Percentiles rank a stretch among this genome's conserved stretches.
Conservation (phyloP, 2,329 filamentous ascomycete genomes). For the Achaetomium macrosporum region DNA sequence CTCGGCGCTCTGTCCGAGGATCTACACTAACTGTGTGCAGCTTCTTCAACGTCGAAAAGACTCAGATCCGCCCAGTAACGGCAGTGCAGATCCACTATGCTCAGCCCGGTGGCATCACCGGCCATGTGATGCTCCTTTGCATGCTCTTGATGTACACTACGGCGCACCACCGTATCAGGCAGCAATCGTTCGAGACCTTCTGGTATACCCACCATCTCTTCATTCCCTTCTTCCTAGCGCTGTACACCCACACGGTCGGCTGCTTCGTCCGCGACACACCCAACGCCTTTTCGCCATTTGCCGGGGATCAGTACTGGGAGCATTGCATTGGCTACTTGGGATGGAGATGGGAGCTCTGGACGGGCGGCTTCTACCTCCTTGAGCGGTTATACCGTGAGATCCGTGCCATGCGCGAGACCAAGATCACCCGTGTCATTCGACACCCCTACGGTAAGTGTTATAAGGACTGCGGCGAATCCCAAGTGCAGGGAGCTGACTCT, state of each 20-base stretch:
- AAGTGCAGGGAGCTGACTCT: conserved; percentile 25
- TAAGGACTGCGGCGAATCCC: too few species aligned
- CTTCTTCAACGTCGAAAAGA: conserved; percentile 91
- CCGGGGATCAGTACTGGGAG: conserved; percentile 72
- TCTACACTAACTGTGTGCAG: conserved; percentile 38
- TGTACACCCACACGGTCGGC: conserved; percentile 93
- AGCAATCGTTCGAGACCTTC: conserved; percentile 96
- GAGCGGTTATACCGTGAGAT: conserved; percentile 92
- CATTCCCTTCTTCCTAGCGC: conserved; percentile 83
- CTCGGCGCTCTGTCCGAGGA: not conserved
- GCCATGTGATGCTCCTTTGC: conserved; percentile 97
- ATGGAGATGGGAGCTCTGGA: conserved; percentile 93
- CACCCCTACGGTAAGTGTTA: conserved; percentile 78
- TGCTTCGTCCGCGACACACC: conserved; percentile 89
- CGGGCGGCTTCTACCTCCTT: conserved; percentile 75
- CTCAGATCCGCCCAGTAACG: conserved; percentile 70
- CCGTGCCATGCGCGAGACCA: conserved; percentile 72
- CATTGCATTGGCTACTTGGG: conserved; percentile 94
- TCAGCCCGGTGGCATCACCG: conserved; percentile 84
- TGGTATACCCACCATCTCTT: conserved; percentile 99
- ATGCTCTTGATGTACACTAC: conserved; percentile 99
- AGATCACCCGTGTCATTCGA: conserved; percentile 88
- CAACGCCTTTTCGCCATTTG: conserved; percentile 73
- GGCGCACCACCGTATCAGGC: conserved; percentile 84
- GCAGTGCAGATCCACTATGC: conserved; percentile 90